Percentiles rank a stretch among this genome's conserved stretches.
phyloP scores from a whole-genome alignment of 257 asterid species.

The Paulownia fortunei region DNA sequence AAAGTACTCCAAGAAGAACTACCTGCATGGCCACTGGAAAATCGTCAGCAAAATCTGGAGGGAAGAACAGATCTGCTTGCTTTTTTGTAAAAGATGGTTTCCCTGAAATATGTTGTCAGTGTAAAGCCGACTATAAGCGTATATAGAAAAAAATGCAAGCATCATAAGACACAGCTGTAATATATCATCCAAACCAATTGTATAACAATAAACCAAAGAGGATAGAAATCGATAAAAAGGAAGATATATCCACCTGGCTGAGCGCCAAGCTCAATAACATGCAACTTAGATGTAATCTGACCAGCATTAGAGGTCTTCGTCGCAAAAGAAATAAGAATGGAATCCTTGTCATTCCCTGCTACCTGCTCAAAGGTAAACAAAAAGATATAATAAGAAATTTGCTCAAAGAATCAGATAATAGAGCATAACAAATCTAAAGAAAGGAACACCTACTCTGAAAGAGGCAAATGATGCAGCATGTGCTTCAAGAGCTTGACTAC shows the following conservation, averaged over 20 bases:
- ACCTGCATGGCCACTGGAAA: conserved; percentile 99
- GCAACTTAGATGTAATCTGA: conserved; percentile 68
- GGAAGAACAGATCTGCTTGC: conserved; percentile 95
- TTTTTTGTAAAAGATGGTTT: conserved; percentile 85
- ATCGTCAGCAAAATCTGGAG: conserved; percentile 95
- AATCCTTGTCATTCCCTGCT: conserved; percentile 87
- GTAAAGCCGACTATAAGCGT: conserved; percentile 28
- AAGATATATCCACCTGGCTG: conserved; percentile 63
- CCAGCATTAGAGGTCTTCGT: conserved; percentile 68
- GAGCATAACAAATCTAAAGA: background rate
- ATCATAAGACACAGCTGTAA: background rate
- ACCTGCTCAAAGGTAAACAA: conserved; percentile 53
- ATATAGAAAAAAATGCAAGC: background rate
- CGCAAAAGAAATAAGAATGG: conserved; percentile 87
- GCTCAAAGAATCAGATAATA: background rate
- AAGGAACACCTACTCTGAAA: conserved; percentile 56
- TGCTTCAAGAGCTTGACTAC: conserved; percentile 99
- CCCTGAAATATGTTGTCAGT: conserved; percentile 48
- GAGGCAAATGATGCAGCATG: conserved; percentile 97
- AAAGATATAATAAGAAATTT: conserved; percentile 17
- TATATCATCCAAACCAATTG: background rate
- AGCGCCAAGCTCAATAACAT: conserved; percentile 78
- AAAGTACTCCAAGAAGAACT: conserved; percentile 20
- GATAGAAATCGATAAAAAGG: background rate
- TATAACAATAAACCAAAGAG: background rate